Conservation (phyloP, 495 filamentous ascomycete species). For the Penicillium verhagenii region DNA sequence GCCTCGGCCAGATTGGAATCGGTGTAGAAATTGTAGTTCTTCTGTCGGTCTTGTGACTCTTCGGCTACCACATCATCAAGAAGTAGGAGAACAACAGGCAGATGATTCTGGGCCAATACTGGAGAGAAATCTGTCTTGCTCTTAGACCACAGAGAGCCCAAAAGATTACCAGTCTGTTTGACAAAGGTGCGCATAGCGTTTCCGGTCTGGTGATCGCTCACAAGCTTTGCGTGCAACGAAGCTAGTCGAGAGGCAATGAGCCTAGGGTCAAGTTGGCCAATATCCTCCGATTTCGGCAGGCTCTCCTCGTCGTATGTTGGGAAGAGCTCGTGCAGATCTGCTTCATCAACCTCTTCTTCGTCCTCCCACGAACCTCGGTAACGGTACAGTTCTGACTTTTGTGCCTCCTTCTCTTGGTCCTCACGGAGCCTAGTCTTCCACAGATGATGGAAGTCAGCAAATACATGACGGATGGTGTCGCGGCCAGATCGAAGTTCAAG, state of each 20-base stretch:
- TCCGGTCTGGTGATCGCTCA: slow-evolving; percentile 30
- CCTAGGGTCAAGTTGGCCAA: slow-evolving; percentile 37
- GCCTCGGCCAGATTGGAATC: slow-evolving; percentile 74
- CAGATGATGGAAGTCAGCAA: slow-evolving; percentile 67
- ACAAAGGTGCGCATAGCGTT: slow-evolving; percentile 33
- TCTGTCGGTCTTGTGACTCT: slow-evolving; percentile 21
- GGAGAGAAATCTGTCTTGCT: slow-evolving; percentile 30
- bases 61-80: slow-evolving; percentile 58
- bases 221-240: slow-evolving; percentile 52
- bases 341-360: slow-evolving; percentile 70
- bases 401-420: slow-evolving; percentile 69
- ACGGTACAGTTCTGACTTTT: slow-evolving; percentile 72
- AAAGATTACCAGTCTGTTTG: slow-evolving; percentile 37
- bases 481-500: slow-evolving; percentile 28
- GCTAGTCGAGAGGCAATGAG: slow-evolving; percentile 50
- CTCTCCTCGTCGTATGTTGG: slow-evolving; percentile 64
- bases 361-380: slow-evolving; percentile 75
- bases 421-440: slow-evolving; percentile 74
- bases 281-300: slow-evolving; percentile 29
- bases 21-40: slow-evolving; percentile 83
- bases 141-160: slow-evolving; percentile 41
- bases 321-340: slow-evolving; percentile 77
- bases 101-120: slow-evolving; percentile 48
- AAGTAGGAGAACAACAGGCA: slow-evolving; percentile 64
- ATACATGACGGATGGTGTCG: slow-evolving; percentile 44